These are phyloP conservation scores for Sugiyamaella neomexicana DNA, from an alignment of 1,139 yeast genomes.

Conservation along the genomic window DNA sequence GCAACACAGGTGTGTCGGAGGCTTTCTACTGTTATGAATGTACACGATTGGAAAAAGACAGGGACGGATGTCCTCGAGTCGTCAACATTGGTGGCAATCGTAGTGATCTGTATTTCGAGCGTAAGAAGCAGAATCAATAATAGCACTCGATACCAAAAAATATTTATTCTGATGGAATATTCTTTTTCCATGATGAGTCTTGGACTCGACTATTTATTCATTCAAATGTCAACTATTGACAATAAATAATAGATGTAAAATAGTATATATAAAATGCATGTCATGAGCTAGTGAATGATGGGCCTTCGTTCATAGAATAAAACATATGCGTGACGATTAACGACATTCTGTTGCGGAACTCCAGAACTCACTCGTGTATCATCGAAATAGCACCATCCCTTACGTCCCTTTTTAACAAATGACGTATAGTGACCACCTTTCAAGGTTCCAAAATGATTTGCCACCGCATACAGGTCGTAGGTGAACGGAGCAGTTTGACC, in stretches of 20 bases:
- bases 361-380: conserved; percentile 59
- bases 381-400: conserved; percentile 75
- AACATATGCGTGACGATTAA: conserved; percentile 71
- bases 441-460: conserved; percentile 81
- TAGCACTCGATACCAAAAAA: background rate
- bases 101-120: conserved; percentile 66
- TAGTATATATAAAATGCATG: conserved; percentile 9
- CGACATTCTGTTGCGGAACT: conserved; percentile 44
- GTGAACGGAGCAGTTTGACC: conserved; percentile 80
- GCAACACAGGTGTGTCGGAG: conserved; percentile 56
- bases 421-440: conserved; percentile 94
- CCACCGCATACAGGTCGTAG: conserved; percentile 79
- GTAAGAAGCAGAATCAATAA: conserved; percentile 42
- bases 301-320: conserved; percentile 49
- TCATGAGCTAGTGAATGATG: conserved; percentile 3
- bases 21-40: conserved; percentile 90
- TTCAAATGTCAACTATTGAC: background rate
- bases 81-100: conserved; percentile 75
- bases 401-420: conserved; percentile 63
- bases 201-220: background rate
- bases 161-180: background rate
- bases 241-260: conserved; percentile 9
- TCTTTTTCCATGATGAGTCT: background rate
- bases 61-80: conserved; percentile 93
- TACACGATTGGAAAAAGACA: conserved; percentile 70